phyloP scores from a whole-genome alignment of 495 filamentous ascomycete genomes.

The Penicillium desertorum region DNA sequence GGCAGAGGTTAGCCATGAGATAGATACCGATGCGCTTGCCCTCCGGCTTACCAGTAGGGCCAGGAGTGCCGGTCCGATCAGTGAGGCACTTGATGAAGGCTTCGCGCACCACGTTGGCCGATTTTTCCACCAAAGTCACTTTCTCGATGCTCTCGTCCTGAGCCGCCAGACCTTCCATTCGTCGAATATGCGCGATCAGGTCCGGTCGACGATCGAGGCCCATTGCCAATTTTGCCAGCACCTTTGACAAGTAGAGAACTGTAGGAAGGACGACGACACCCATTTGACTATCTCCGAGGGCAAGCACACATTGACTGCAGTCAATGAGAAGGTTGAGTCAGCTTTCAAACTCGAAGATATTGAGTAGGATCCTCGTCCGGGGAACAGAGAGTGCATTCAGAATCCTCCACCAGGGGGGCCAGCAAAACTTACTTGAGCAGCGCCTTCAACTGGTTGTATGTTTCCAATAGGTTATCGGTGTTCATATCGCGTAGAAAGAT shows the following conservation, averaged over 20 bases:
- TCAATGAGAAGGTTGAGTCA: constrained; percentile 5
- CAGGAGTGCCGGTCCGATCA: constrained; percentile 66
- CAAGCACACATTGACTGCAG: constrained; percentile 68
- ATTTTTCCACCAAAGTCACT: constrained; percentile 77
- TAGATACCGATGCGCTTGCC: constrained; percentile 89
- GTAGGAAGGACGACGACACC: constrained; percentile 77
- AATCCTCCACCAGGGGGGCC: not conserved
- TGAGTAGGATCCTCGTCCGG: constrained; percentile 1
- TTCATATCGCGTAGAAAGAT: constrained; percentile 76
- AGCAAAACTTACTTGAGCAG: constrained; percentile 62
- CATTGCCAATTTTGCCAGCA: constrained; percentile 77
- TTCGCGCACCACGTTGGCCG: constrained; percentile 82
- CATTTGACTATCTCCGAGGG: constrained; percentile 72
- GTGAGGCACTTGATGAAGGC: constrained; percentile 89
- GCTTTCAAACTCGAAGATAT: not conserved
- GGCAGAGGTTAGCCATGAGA: constrained; percentile 82
- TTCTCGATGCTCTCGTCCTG: constrained; percentile 57
- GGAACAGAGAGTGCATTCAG: not conserved
- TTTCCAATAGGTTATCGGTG: constrained; percentile 68
- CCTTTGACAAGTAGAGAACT: constrained; percentile 70
- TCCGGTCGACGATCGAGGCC: constrained; percentile 74
- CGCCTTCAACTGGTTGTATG: constrained; percentile 70
- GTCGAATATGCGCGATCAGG: constrained; percentile 57
- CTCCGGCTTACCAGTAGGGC: constrained; percentile 57
- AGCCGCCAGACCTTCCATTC: constrained; percentile 47